Conservation (phyloP, 1,139 yeast genomes). For the Pichia sp. region DNA sequence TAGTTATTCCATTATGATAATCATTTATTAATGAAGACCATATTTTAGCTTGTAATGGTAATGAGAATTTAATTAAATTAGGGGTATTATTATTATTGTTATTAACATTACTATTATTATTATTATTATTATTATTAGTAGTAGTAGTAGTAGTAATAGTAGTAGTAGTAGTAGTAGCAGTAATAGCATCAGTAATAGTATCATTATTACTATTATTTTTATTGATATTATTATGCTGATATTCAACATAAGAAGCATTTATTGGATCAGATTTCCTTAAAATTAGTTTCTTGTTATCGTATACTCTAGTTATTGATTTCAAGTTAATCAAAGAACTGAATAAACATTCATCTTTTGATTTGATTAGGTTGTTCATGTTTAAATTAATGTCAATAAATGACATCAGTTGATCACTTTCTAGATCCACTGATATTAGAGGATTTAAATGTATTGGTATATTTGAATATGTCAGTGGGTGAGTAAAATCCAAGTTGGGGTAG, state of each 20-base stretch:
- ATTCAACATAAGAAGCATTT: conserved; percentile 22
- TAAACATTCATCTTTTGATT: neutral
- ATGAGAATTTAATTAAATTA: conserved; percentile 19
- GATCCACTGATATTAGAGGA: conserved; percentile 19
- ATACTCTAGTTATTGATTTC: conserved; percentile 24
- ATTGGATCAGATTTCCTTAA: conserved; percentile 27
- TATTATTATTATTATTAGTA: too few relatives aligned
- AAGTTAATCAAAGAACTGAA: neutral
- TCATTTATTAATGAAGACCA: conserved; percentile 30
- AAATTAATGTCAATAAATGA: conserved; percentile 24
- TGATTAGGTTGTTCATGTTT: conserved; percentile 17
- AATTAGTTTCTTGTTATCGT: conserved; percentile 20
- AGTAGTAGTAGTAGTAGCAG: too few relatives aligned
- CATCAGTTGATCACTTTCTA: conserved; percentile 26
- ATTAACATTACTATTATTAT: conserved; percentile 6
- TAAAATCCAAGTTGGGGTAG: conserved; percentile 11
- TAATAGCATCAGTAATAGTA: too few relatives aligned
- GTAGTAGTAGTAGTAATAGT: too few relatives aligned
- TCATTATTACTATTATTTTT: too few relatives aligned
- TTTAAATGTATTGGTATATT: conserved; percentile 23
- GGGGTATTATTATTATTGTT: neutral
- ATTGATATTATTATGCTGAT: conserved; percentile 9
- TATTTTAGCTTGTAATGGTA: conserved; percentile 28
- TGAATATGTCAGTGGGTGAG: conserved; percentile 24
- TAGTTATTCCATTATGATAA: conserved; percentile 27